These are phyloP conservation scores for Polyporus tsugae DNA, from an alignment of 1,284 basidiomycete genomes.

Conservation along the genomic window DNA sequence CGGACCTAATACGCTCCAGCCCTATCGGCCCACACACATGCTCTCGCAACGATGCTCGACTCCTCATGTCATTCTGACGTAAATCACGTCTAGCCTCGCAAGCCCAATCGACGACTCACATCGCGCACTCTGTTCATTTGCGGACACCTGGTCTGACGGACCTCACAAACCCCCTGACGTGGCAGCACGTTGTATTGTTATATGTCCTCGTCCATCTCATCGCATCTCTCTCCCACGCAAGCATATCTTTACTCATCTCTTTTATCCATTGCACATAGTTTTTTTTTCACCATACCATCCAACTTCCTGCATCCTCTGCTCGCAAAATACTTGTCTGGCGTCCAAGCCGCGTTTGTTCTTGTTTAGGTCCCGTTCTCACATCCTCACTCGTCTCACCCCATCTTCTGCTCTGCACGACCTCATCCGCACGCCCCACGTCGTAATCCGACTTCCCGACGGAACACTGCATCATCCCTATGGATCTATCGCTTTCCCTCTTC, in stretches of 20 bases:
- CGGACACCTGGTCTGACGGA: constrained; percentile 28
- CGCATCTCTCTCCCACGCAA: constrained; percentile 27
- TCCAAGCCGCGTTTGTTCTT: constrained; percentile 1
- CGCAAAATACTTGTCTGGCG: constrained; percentile 12
- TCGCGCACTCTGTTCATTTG: constrained; percentile 9
- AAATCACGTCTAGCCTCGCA: background rate
- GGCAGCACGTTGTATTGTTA: constrained; percentile 29
- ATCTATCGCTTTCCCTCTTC: background rate
- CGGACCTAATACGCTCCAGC: background rate
- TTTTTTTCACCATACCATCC: background rate
- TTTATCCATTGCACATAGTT: constrained; percentile 3
- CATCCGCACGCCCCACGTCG: background rate
- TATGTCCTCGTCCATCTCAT: constrained; percentile 10
- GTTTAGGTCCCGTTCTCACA: background rate
- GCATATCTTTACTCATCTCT: constrained; percentile 16
- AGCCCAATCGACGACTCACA: constrained; percentile 11
- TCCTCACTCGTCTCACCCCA: background rate
- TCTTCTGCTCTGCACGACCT: background rate
- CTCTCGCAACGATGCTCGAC: constrained; percentile 9
- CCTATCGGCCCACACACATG: background rate
- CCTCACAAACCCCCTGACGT: constrained; percentile 19
- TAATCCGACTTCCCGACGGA: background rate
- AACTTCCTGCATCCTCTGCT: background rate
- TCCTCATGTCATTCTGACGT: background rate
- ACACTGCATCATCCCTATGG: background rate